Percentiles rank a stretch among this genome's conserved stretches.
Evolutionary conservation across 768 basidiomycete species (phyloP).

Genomic region (Trametes elegans): DNA sequence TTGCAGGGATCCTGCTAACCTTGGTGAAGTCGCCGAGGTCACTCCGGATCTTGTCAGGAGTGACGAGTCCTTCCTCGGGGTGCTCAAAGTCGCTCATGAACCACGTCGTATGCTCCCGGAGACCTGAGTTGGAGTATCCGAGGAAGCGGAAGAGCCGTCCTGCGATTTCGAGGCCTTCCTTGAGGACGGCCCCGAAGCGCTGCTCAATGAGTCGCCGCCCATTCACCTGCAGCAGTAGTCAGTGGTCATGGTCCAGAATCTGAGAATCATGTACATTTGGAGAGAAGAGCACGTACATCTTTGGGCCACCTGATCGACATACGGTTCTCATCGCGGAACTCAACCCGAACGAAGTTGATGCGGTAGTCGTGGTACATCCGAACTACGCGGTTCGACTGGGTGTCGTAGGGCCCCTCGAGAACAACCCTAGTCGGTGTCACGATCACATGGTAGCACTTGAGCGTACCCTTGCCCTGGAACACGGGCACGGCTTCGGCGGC

Average conservation of each 20-base stretch:
- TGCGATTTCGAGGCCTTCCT: slow-evolving; percentile 18
- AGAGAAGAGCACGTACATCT: neutral
- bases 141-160: slow-evolving; percentile 23
- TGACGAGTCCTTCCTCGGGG: slow-evolving; percentile 12
- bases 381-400: slow-evolving; percentile 77
- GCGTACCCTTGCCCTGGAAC: slow-evolving; percentile 26
- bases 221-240: slow-evolving; percentile 33
- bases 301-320: slow-evolving; percentile 56
- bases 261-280: neutral
- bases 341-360: slow-evolving; percentile 74
- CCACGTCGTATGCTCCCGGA: slow-evolving; percentile 23
- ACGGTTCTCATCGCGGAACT: slow-evolving; percentile 78
- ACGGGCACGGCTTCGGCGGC: neutral
- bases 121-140: slow-evolving; percentile 21
- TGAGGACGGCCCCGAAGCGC: slow-evolving; percentile 22
- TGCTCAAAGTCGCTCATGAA: slow-evolving; percentile 23
- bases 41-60: slow-evolving; percentile 54
- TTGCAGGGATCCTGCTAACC: slow-evolving; percentile 50
- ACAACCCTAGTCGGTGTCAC: slow-evolving; percentile 74
- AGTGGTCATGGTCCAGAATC: slow-evolving; percentile 23
- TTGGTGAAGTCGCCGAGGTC: slow-evolving; percentile 66
- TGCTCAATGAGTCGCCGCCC: slow-evolving; percentile 17
- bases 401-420: slow-evolving; percentile 69
- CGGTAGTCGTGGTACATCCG: slow-evolving; percentile 57
- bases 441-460: slow-evolving; percentile 64